Conservation (phyloP, 192 early-diverging fungal species). For the Hyaloraphidium curvatum region DNA sequence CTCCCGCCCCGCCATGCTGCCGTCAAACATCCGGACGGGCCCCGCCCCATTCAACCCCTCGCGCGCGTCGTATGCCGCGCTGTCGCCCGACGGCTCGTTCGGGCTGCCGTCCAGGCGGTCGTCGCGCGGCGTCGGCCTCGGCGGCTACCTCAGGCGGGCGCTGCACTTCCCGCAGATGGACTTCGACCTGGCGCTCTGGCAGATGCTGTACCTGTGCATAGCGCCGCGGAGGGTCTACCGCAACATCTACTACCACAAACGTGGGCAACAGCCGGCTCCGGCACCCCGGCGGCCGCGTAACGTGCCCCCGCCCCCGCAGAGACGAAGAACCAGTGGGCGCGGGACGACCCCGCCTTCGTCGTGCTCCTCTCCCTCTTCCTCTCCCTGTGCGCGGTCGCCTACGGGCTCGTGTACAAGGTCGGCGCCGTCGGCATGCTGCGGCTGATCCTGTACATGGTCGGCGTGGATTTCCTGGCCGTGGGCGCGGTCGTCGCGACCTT, state of each 20-base stretch:
- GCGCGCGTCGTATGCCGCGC: too few species aligned
- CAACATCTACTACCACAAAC: conserved; percentile 92
- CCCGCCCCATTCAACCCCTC: too few species aligned
- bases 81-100: too few species aligned
- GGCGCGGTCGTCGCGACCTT: conserved; percentile 48
- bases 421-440: conserved; percentile 45
- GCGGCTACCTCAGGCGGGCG: not conserved
- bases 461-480: conserved; percentile 59
- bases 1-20: too few species aligned
- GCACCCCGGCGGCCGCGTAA: too few species aligned
- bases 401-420: conserved; percentile 55
- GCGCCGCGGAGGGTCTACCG: conserved; percentile 70
- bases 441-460: conserved; percentile 59
- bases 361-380: conserved; percentile 49
- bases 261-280: conserved; percentile 24
- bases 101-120: too few species aligned
- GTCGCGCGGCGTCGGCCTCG: conserved; percentile 30
- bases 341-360: conserved; percentile 92
- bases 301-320: conserved; percentile 25
- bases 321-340: conserved; percentile 95
- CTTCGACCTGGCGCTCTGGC: conserved; percentile 74
- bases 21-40: too few species aligned
- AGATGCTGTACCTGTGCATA: conserved; percentile 69
- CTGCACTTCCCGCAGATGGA: conserved; percentile 54
- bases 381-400: conserved; percentile 57